Conservation (phyloP, 441 rosid genomes). For the Jatropha multifida region DNA sequence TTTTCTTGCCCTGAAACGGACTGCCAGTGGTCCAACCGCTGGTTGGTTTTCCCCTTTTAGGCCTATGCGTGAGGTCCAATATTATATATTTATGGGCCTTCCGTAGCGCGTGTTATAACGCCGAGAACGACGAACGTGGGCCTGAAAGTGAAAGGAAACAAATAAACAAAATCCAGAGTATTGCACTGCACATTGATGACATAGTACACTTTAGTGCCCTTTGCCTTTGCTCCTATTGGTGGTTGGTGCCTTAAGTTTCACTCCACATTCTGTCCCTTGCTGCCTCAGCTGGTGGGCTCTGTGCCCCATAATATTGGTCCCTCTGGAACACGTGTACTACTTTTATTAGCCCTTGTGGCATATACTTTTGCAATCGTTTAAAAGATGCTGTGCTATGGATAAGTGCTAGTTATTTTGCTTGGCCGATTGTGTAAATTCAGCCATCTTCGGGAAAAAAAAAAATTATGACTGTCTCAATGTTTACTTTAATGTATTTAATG, state of each 20-base stretch:
- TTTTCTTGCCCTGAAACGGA: conserved; percentile 7
- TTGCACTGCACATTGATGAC: conserved; percentile 2
- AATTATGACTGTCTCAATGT: too few species aligned
- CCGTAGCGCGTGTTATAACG: conserved; percentile 4
- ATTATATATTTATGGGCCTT: not conserved
- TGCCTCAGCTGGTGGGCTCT: not conserved
- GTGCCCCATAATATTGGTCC: conserved; percentile 1
- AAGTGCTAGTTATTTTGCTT: too few species aligned
- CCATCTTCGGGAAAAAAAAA: too few species aligned
- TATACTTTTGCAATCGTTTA: not conserved
- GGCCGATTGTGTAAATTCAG: too few species aligned
- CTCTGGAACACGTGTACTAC: not conserved
- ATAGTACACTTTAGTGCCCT: not conserved
- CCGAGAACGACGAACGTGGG: conserved; percentile 13
- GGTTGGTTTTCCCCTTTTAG: not conserved
- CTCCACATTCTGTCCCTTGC: conserved; percentile 21
- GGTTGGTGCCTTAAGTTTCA: conserved; percentile 26
- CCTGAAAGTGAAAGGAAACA: not conserved
- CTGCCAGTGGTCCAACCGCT: conserved; percentile 12
- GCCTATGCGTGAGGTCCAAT: conserved; percentile 2
- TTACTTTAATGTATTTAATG: too few species aligned
- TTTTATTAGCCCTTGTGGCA: not conserved
- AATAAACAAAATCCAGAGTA: not conserved
- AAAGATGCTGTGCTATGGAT: too few species aligned
- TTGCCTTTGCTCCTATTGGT: not conserved